phyloP scores from a whole-genome alignment of 495 filamentous ascomycete genomes.

The Penicillium daleae region DNA sequence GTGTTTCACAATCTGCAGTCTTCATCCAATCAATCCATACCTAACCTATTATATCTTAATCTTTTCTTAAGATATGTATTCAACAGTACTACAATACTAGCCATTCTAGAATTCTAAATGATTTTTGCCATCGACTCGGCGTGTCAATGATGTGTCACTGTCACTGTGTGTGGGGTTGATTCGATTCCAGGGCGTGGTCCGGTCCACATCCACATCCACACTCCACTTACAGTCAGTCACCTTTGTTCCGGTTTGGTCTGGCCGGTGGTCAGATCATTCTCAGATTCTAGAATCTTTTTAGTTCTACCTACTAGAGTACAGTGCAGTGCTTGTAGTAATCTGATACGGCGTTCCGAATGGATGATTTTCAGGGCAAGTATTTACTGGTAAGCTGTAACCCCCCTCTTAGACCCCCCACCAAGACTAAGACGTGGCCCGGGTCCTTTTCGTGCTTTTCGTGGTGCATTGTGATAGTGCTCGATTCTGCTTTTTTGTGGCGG shows the following conservation, averaged over 20 bases:
- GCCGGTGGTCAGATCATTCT: not conserved
- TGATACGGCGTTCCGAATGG: not conserved
- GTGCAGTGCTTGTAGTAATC: not conserved
- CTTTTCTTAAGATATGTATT: not conserved
- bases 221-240: constrained; percentile 1
- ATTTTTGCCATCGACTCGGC: constrained; percentile 7
- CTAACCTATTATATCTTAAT: not conserved
- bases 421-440: not conserved
- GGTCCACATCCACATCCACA: not conserved
- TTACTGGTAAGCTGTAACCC: too few relatives aligned
- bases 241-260: not conserved
- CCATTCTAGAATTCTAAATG: constrained; percentile 11
- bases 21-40: not conserved
- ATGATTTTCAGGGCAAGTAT: not conserved
- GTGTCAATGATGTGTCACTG: constrained; percentile 32
- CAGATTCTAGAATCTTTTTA: not conserved
- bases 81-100: too few relatives aligned
- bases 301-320: too few relatives aligned
- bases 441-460: not conserved
- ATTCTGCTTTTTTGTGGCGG: not conserved
- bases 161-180: constrained; percentile 11
- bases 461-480: too few relatives aligned
- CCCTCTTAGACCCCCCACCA: too few relatives aligned
- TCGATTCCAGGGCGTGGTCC: too few relatives aligned
- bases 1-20: not conserved